Evolutionary conservation across 768 basidiomycete species (phyloP), one percentile per base, ranked within the genome.

Genomic region (Lentinula sp.): DNA sequence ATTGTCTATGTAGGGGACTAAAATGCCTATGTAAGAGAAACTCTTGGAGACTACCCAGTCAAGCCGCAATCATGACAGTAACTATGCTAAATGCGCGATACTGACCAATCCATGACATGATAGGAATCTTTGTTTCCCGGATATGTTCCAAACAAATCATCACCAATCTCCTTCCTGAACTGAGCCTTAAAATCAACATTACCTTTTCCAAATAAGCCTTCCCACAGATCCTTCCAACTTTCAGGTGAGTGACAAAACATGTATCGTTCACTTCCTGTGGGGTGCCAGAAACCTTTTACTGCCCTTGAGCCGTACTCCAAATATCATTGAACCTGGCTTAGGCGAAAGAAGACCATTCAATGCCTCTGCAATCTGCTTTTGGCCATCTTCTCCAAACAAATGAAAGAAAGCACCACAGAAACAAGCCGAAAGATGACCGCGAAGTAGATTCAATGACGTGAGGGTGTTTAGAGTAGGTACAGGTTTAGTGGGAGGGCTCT

Each of bases 351-450:
- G 67, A 3, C 71, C 71, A 1, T 76, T 79, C 33, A 83, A 66
- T 8, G 70, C 68, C 16, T 68, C 68, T 2, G 78, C 82, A 56
- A 84, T 68, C 43, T 74, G 64, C 10, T 69, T 61, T 63, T 84
- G 81, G 32, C 70, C 54, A 16, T 64, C 71, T 55, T 74, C 71
- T 61, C 66, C 61, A 66, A 85, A 85, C 35, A 84, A 74, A 63
- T 83, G 83, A 63, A 86, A 85, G 68, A 86, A 72, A 4, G 79
- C 69, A 10, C 77, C 72, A 2, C 78, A 77, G 65, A 83, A 78
- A n/a, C 86, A 80, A 5, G 71, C 80, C 8, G 81, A 76, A 39
- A 83, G 68, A 23, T 73, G 77, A 4, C 83, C 81, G 46, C 66
- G 76, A 9, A 84, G 72, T 6, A 77, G 76, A 23, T 72, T 81